Evolutionary conservation across 2,329 filamentous ascomycete species (phyloP).

Genomic region (Onygenales sp.): DNA sequence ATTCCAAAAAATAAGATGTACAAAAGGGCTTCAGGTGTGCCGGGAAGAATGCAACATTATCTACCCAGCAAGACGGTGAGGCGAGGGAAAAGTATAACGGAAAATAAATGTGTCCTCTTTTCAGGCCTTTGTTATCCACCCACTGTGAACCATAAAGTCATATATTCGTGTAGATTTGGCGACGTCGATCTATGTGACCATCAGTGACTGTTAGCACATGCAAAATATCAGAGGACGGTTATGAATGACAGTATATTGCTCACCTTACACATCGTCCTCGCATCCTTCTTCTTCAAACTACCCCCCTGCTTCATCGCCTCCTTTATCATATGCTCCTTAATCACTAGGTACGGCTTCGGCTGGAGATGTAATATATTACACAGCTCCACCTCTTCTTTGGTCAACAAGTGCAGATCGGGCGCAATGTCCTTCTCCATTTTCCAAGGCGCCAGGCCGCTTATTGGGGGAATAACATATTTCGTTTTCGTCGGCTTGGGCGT

Average conservation of each 20-base stretch:
- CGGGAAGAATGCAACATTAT: too few species aligned
- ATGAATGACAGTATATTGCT: constrained; percentile 6
- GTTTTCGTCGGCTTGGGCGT: constrained; percentile 33
- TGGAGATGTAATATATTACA: constrained; percentile 77
- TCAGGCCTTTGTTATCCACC: constrained; percentile 80
- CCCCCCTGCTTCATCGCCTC: constrained; percentile 87
- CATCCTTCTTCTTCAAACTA: constrained; percentile 84
- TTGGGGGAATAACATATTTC: constrained; percentile 43
- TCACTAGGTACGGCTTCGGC: constrained; percentile 88
- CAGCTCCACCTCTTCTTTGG: constrained; percentile 72
- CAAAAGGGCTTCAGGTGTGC: too few species aligned
- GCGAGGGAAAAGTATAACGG: background rate
- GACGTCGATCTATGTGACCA: constrained; percentile 55
- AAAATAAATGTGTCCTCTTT: background rate
- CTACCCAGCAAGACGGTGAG: background rate
- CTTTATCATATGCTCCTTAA: constrained; percentile 86
- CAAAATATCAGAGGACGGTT: background rate
- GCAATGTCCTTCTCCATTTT: constrained; percentile 65
- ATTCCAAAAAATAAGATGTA: too few species aligned
- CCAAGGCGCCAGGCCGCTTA: constrained; percentile 42
- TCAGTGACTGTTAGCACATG: constrained; percentile 5
- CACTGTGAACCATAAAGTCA: constrained; percentile 87
- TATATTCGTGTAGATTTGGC: constrained; percentile 80
- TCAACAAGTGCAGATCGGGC: constrained; percentile 72
- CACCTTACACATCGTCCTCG: constrained; percentile 67